Evolutionary conservation across 1,139 yeast species (phyloP).

Genomic region (Wickerhamomyces sp.): DNA sequence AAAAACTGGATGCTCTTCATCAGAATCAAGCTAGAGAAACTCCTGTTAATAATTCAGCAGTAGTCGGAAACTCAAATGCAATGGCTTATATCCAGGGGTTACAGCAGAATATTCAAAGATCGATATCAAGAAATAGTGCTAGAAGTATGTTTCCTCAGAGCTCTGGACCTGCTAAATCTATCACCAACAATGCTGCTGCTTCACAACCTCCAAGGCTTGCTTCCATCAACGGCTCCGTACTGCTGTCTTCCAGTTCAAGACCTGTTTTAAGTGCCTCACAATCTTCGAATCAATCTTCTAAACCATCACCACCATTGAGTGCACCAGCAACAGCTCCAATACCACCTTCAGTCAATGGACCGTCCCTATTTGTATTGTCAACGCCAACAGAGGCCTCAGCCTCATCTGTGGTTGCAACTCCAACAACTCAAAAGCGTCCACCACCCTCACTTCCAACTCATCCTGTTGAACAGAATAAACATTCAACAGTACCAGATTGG

Average conservation of each 20-base stretch:
- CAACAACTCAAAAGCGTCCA: neutral
- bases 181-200: no score
- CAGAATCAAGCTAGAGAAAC: constrained; percentile 10
- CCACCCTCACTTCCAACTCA: constrained; percentile 1
- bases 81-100: constrained; percentile 11
- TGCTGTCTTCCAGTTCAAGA: no score
- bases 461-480: neutral
- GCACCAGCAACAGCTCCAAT: neutral
- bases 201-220: no score
- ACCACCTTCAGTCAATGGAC: neutral
- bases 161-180: no score
- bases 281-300: neutral
- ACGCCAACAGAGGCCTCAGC: no score
- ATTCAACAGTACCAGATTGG: neutral
- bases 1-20: constrained; percentile 7
- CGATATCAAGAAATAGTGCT: neutral
- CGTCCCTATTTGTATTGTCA: neutral
- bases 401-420: neutral
- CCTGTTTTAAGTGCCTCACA: no score
- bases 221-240: no score
- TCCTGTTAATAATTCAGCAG: constrained; percentile 4
- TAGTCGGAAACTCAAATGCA: constrained; percentile 12
- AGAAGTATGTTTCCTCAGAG: neutral
- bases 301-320: no score
- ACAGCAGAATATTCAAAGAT: constrained; percentile 5